phyloP scores from a whole-genome alignment of 441 rosid species.

The Pelargonium myrrhifolium region DNA sequence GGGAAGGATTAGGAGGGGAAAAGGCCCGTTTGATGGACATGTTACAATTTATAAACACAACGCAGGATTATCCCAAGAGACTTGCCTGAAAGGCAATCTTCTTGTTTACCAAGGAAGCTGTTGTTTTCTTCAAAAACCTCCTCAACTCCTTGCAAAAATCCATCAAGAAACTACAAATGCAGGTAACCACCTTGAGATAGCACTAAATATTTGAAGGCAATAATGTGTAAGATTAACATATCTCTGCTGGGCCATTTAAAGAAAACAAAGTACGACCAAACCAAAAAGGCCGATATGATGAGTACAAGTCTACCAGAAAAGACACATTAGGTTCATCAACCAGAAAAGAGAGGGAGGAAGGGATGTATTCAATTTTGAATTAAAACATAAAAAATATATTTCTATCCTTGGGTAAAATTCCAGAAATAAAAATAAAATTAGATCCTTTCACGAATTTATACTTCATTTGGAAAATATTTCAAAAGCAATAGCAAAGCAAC shows the following conservation, averaged over 20 bases:
- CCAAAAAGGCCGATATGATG: conserved; percentile 6
- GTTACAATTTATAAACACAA: neutral
- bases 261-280: neutral
- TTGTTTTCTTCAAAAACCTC: conserved; percentile 3
- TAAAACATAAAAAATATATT: too few relatives aligned
- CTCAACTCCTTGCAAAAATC: conserved; percentile 6
- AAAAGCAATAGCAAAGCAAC: too few relatives aligned
- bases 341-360: neutral
- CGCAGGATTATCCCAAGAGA: conserved; percentile 2
- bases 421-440: too few relatives aligned
- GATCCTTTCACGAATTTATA: too few relatives aligned
- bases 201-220: neutral
- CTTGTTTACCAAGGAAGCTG: neutral
- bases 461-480: too few relatives aligned
- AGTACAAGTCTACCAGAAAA: neutral
- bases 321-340: conserved; percentile 1
- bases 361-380: neutral
- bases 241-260: neutral
- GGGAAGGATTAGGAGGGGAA: neutral
- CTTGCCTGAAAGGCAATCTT: conserved; percentile 4
- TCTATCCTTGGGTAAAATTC: too few relatives aligned
- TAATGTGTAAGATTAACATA: neutral
- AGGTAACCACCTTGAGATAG: neutral
- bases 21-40: neutral
- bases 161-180: conserved; percentile 5